Evolutionary conservation across 1,284 basidiomycete genomes (phyloP), one percentile per base, ranked within the genome.

Genomic region (Lignosus rhinocerotis): DNA sequence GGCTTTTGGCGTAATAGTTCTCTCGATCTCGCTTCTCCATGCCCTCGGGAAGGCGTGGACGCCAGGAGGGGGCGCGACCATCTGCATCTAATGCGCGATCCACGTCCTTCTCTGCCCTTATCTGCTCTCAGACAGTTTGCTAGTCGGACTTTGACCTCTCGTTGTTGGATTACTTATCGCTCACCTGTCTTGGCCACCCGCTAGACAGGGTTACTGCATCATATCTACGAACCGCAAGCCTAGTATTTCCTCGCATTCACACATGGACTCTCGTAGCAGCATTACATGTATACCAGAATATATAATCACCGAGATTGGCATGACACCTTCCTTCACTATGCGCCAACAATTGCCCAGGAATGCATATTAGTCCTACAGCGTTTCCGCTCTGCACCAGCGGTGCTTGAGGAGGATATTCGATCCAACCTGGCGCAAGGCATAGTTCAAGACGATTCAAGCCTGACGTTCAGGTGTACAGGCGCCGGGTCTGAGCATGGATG

Each of bases 1-100:
- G 0, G 66, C 70, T 1, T 98, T 97, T 69, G 95, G 95, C 6
- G 59, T 84, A 8, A 51, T 88, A 14, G 93, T 95, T n/a, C 87
- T 96, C 83, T 71, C 82, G 8, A 83, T 93, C 41, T 93, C 89
- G 31, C 80, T 94, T 25, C 82, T 84, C 53, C 76, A 94, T 47
- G 90, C 91, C 11, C 73, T 96, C 36, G 75, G 78, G 7, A 94
- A 94, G 72, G 82, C 86, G 53, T 92, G 90, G 86, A 86, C 83
- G 36, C 78, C 78, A 17, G 85, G 87, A 66, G 90, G 88, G 41
- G 79, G 80, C 48, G 81, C 86, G 19, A 88, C 80, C 73, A 88
- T 90, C 55, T 89, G 87, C 72, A 69, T 80, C 55, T 89, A 63
- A 55, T 38, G 44, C 33, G 17, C 39, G 11, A 17, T 25, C 25